A percentile compares a stretch with the other conserved stretches of the same genome.
phyloP scores from a whole-genome alignment of 2,329 filamentous ascomycete species.

The Aspergillus transmontanensis region DNA sequence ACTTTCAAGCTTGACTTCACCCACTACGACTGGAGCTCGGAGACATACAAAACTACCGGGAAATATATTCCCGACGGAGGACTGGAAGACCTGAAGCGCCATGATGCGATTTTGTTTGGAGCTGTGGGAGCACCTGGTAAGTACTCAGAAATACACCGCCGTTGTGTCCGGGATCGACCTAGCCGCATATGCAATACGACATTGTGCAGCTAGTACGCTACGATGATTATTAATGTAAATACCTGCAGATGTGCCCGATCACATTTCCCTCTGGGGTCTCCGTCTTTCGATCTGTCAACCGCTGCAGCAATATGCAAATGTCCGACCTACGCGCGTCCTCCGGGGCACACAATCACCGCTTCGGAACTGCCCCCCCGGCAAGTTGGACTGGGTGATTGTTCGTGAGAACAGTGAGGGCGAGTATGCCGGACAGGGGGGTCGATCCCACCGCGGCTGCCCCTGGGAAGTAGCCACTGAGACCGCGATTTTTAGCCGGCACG shows the following conservation, averaged over 20 bases:
- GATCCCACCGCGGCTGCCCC: slow-evolving; percentile 59
- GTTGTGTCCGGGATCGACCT: not conserved
- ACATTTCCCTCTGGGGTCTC: slow-evolving; percentile 68
- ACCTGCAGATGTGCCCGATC: slow-evolving; percentile 61
- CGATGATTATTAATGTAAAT: not conserved
- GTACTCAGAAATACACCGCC: not conserved
- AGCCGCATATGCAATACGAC: not conserved
- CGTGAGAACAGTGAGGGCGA: slow-evolving; percentile 70
- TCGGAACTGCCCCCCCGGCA: slow-evolving; percentile 55
- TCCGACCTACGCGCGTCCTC: slow-evolving; percentile 65
- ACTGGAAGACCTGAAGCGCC: slow-evolving; percentile 57
- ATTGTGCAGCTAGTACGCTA: not conserved
- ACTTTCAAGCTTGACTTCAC: slow-evolving; percentile 64
- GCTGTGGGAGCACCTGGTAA: slow-evolving; percentile 64
- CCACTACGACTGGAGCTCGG: slow-evolving; percentile 68
- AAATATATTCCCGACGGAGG: slow-evolving; percentile 66
- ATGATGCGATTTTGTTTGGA: slow-evolving; percentile 70
- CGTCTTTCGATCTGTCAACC: slow-evolving; percentile 68
- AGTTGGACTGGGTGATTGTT: slow-evolving; percentile 68
- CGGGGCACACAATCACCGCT: slow-evolving; percentile 63
- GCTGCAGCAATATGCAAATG: slow-evolving; percentile 70
- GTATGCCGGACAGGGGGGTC: slow-evolving; percentile 66
- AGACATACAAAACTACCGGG: slow-evolving; percentile 66
- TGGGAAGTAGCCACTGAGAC: slow-evolving; percentile 67
- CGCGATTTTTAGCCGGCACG: slow-evolving; percentile 64